Conservation (phyloP, 345 rosid species). For the Geranium brycei region DNA sequence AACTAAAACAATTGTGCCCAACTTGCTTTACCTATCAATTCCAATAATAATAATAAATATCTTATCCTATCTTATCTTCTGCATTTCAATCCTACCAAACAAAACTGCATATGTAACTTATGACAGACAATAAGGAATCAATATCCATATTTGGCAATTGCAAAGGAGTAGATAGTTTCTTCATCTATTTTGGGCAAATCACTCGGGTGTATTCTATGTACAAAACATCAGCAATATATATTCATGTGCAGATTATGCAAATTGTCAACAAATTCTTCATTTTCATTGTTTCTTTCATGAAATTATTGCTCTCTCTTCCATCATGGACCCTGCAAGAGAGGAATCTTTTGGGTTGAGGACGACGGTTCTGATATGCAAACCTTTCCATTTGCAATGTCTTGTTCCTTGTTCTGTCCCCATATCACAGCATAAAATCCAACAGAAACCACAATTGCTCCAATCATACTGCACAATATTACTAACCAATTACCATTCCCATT, state of each 20-base stretch:
- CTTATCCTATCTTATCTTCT: no score
- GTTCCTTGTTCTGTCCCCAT: not conserved
- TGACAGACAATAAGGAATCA: not conserved
- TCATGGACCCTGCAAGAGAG: not conserved
- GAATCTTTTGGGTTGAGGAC: not conserved
- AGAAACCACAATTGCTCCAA: not conserved
- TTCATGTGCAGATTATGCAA: not conserved
- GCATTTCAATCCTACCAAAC: no score
- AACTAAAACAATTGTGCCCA: not conserved
- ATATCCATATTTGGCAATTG: no score
- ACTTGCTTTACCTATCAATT: not conserved
- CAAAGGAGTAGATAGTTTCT: no score
- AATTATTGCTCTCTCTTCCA: not conserved
- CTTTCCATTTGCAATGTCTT: not conserved
- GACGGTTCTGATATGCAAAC: not conserved
- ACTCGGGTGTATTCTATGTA: no score
- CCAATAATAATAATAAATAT: no score
- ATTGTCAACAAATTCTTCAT: not conserved
- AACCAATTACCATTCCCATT: no score
- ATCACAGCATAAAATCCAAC: not conserved
- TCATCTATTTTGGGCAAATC: no score
- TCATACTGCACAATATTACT: not conserved
- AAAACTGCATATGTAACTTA: no score
- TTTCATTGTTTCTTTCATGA: no score
- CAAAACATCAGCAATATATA: no score